Evolutionary conservation across 2,329 filamentous ascomycete species (phyloP), one percentile per base, ranked within the genome.

Genomic region (Cladosporium sp.): DNA sequence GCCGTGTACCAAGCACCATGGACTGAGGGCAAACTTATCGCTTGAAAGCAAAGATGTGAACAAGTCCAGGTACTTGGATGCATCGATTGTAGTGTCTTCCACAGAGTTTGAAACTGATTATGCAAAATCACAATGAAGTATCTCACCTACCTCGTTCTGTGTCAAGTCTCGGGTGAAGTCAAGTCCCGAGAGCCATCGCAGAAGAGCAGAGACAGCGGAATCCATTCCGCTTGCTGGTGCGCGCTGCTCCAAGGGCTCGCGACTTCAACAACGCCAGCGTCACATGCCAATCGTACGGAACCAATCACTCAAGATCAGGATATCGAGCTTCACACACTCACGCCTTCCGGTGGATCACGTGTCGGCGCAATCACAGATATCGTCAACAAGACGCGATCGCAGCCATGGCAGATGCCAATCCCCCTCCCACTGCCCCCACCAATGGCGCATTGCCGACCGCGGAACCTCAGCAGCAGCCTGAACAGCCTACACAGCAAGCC

Each of bases 151-250:
- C 8, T 44, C n/a, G 16, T 49, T 8, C 31, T 55, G 7, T 38
- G 19, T n/a, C 43, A 52, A 28, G 35, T 52, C 16, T 44, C 31
- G n/a, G 9, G 43, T 22, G 40, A 53, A 35, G 43, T 46, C 14
- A 55, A 49, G 35, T 49, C 49, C 7, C 22, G 4, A 5, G 22
- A 28, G 22, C 22, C 22, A 5, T 28, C 5, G 9, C 33, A 16
- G 22, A 49, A n/a, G 19, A 43, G 19, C 43, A 28, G 7, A 28
- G 22, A 28, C 22, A 18, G 11, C 53, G 55, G 10, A 56, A 59
- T 37, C 16, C 35, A 10, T 59, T 59, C 52, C 55, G 58, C 14
- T n/a, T 60, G 59, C 54, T 60, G 55, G 56, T 61, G 58, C 49
- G 31, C 32, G 35, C 31, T 51, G 51, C 46, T 59, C 28, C 56